These are phyloP conservation scores for Nidula microcarpa DNA, from an alignment of 768 basidiomycete species.

Conservation along the genomic window DNA sequence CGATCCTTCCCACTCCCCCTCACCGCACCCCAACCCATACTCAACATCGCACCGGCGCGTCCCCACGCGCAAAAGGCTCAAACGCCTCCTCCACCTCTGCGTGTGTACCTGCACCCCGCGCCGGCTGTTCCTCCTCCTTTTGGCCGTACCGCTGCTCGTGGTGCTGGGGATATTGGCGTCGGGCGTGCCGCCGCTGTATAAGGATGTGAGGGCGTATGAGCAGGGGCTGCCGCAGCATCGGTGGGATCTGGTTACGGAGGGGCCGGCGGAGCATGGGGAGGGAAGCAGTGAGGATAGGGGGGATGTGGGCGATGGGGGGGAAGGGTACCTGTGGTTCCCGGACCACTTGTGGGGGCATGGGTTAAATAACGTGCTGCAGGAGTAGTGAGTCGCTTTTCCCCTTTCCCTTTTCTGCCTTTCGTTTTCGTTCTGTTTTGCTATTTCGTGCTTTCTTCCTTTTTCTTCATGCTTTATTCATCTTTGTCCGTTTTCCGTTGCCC, in stretches of 20 bases:
- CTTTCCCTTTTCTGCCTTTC: background rate
- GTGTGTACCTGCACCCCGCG: too few relatives aligned
- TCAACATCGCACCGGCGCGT: too few relatives aligned
- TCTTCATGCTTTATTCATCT: too few relatives aligned
- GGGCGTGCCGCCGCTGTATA: background rate
- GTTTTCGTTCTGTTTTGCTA: too few relatives aligned
- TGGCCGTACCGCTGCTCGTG: background rate
- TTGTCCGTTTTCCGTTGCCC: too few relatives aligned
- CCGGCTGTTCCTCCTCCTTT: background rate
- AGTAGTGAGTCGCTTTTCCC: constrained; percentile 41
- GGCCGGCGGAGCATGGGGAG: background rate
- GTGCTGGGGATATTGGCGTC: background rate
- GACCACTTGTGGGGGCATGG: constrained; percentile 60
- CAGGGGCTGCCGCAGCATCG: background rate
- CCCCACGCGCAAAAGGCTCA: too few relatives aligned
- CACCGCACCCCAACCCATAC: too few relatives aligned
- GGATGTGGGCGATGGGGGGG: constrained; percentile 2
- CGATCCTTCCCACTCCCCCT: too few relatives aligned
- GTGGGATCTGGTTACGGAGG: background rate
- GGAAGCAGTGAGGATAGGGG: too few relatives aligned
- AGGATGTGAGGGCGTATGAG: background rate
- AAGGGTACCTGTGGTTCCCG: constrained; percentile 45
- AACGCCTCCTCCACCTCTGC: too few relatives aligned
- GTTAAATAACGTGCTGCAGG: constrained; percentile 59
- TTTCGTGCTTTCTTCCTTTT: too few relatives aligned